A percentile compares a stretch with the other conserved stretches of the same genome.
These are phyloP conservation scores for Myxozyma geophila DNA, from an alignment of 805 yeast genomes.

Conservation along the genomic window DNA sequence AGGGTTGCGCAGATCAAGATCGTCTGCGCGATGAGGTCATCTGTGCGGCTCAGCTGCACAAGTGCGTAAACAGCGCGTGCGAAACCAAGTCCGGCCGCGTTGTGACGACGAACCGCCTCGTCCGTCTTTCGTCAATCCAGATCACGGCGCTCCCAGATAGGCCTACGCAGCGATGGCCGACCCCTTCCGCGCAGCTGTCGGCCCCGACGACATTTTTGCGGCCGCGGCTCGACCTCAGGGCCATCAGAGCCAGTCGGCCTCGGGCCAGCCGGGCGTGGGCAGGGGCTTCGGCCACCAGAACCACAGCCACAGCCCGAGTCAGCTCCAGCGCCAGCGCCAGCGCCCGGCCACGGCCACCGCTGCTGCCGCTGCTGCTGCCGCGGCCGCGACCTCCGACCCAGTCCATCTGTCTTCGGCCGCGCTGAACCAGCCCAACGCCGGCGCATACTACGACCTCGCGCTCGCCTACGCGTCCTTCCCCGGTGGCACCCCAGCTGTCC, in stretches of 20 bases:
- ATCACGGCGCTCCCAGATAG: neutral
- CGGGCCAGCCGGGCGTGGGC: too few species aligned
- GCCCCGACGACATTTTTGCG: conserved; percentile 12
- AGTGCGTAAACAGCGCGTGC: neutral
- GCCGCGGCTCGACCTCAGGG: conserved; percentile 10
- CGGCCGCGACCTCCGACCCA: neutral
- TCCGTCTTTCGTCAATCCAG: neutral
- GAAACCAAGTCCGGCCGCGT: neutral
- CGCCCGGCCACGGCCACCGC: neutral
- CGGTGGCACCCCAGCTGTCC: neutral
- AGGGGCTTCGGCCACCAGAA: neutral
- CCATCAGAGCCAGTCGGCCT: neutral
- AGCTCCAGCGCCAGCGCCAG: neutral
- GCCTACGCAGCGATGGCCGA: conserved; percentile 1
- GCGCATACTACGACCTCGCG: neutral
- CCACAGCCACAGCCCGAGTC: neutral
- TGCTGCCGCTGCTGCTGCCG: neutral
- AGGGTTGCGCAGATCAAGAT: neutral
- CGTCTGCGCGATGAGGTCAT: conserved; percentile 9
- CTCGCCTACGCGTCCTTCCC: neutral
- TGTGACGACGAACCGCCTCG: neutral
- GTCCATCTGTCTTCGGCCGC: neutral
- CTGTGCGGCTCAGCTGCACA: conserved; percentile 11
- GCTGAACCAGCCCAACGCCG: neutral
- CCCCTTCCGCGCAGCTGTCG: conserved; percentile 2